Base-by-base conservation (phyloP, 2,329 filamentous ascomycete genomes). In the Pseudocercospora crystallina region DNA sequence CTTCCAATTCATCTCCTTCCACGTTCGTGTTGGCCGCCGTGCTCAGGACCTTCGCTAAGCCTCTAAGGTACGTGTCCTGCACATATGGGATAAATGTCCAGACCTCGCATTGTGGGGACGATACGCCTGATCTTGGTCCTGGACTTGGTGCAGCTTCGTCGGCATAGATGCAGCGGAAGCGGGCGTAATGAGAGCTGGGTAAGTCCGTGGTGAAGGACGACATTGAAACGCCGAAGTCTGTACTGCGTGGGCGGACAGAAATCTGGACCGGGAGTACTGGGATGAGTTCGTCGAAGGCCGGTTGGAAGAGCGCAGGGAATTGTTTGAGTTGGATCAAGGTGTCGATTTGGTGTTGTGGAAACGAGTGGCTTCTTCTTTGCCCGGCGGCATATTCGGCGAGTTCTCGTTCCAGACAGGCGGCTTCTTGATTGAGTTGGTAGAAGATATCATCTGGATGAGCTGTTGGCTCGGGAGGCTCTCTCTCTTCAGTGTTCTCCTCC, bases 41-140 rank as follows among this genome's bases (percentile, higher is more conserved):
- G 17, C 33, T 36, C 12, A 57, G 35, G 8, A 57, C 47, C 32
- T 34, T 30, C 8, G 47, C 46, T 5, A 54, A 35, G 2, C 51
- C 51, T 9, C 41, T 29, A 9, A 57, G 45, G 43, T 49, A 57
- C 8, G 54, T 54, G 8, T 57, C 54, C 13, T 39, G 51, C 4
- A 52, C 41, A 10, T 54, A 57, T 2, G 54, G 54, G 8, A 54
- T 57, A 20, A 48, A 51, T 1, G 54, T 57, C 54, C 51, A 57
- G 4, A 51, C 51, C 36, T 46, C 41, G 42, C 54, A 57, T 31
- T 44, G 50, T 5, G 29, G 43, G 2, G 49, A 43, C 5, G 37
- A 34, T 3, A 7, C 4, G 7, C 20, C 20, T 4, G 20, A 26
- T 7, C 20, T 3, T 4, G 20, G 20, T 7, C 20, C 4, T 4